These are phyloP conservation scores for Candolleomyces aberdarensis DNA, from an alignment of 768 basidiomycete species.

Conservation along the genomic window DNA sequence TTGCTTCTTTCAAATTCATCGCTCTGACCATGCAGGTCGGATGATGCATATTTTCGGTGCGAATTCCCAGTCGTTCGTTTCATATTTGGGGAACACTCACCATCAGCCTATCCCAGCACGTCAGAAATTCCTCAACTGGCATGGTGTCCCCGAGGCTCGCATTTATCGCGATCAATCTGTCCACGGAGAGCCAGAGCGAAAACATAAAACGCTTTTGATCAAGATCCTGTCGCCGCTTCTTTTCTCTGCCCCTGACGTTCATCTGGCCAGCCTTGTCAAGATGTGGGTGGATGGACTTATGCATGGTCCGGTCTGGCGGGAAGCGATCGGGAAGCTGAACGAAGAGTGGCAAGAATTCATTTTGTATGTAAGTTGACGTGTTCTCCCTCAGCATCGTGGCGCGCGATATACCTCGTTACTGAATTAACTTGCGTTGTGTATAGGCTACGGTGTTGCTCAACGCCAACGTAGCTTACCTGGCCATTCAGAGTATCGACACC, in stretches of 20 bases:
- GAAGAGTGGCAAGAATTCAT: conserved; percentile 26
- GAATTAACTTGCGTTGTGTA: neutral
- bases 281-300: conserved; percentile 47
- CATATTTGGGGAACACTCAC: neutral
- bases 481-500: conserved; percentile 39
- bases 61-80: neutral
- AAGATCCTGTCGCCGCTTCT: conserved; percentile 33
- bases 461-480: conserved; percentile 55
- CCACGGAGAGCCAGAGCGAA: conserved; percentile 16
- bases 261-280: conserved; percentile 36
- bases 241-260: conserved; percentile 44
- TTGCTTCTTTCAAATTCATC: neutral
- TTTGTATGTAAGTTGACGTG: conserved; percentile 35
- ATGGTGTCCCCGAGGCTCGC: conserved; percentile 45
- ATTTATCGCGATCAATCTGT: conserved; percentile 43
- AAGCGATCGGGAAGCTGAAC: conserved; percentile 17
- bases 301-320: conserved; percentile 13
- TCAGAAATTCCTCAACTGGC: conserved; percentile 41
- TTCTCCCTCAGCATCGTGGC: neutral
- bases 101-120: conserved; percentile 20
- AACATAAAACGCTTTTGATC: conserved; percentile 34
- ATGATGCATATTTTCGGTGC: neutral
- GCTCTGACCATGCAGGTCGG: neutral
- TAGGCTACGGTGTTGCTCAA: conserved; percentile 55
- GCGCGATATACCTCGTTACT: neutral